Evolutionary conservation across 228 moss, liverwort and hornwort species (phyloP).

Genomic region (Sphagnum magellanicum): DNA sequence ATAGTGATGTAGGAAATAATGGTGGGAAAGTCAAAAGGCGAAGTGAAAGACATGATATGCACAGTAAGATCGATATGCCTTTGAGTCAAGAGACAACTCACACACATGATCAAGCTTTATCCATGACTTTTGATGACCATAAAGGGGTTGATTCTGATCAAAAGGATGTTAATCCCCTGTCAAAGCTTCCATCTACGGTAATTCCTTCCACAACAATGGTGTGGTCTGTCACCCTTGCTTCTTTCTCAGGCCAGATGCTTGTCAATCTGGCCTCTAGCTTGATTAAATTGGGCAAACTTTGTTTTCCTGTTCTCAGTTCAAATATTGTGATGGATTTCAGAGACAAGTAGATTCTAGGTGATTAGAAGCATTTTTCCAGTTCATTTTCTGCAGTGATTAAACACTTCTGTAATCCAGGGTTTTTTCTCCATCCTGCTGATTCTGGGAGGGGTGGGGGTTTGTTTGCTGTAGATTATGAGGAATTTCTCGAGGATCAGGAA

Average conservation of each 20-base stretch:
- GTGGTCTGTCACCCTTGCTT: background rate
- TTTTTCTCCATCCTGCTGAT: conserved; percentile 65
- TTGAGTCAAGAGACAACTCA: conserved; percentile 35
- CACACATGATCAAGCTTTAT: conserved; percentile 44
- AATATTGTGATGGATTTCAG: conserved; percentile 23
- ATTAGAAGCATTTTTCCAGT: too few species aligned
- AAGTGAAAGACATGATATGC: conserved; percentile 35
- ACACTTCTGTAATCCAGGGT: conserved; percentile 41
- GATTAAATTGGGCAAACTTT: background rate
- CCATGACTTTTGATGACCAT: conserved; percentile 37
- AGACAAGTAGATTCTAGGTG: conserved; percentile 53
- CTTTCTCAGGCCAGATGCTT: conserved; percentile 1
- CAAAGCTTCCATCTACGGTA: conserved; percentile 6
- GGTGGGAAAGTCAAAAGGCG: conserved; percentile 19
- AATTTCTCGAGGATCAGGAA: conserved; percentile 59
- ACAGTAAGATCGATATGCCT: conserved; percentile 25
- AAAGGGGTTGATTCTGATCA: conserved; percentile 47
- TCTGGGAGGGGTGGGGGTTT: conserved; percentile 37
- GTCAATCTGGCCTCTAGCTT: background rate
- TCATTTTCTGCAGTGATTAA: too few species aligned
- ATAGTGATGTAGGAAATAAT: background rate
- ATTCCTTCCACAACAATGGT: background rate
- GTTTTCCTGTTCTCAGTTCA: background rate
- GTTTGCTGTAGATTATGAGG: conserved; percentile 57
- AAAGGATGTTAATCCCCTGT: conserved; percentile 33